Conservation (phyloP, 345 rosid genomes). For the Balakata baccata region DNA sequence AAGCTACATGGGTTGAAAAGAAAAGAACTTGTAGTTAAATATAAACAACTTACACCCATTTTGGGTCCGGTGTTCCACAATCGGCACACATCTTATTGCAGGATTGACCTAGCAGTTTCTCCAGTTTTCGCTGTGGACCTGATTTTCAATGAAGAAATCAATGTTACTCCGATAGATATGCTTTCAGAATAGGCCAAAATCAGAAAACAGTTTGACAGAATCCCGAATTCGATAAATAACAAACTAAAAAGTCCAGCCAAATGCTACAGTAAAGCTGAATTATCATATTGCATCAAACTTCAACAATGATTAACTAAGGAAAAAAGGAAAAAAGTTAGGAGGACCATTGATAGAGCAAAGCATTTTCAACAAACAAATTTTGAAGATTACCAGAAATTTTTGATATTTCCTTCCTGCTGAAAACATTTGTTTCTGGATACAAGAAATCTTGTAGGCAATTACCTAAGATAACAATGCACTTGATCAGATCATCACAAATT, state of each 20-base stretch:
- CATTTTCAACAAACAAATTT: neutral
- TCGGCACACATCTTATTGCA: conserved; percentile 79
- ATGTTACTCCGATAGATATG: neutral
- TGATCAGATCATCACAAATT: conserved; percentile 6
- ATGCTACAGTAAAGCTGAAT: neutral
- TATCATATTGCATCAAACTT: neutral
- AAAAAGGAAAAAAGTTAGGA: neutral
- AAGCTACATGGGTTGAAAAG: neutral
- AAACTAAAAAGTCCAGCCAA: neutral
- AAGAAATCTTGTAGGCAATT: conserved; percentile 60
- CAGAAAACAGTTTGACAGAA: neutral
- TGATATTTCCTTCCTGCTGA: conserved; percentile 30
- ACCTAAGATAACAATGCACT: conserved; percentile 28
- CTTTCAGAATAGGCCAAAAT: neutral
- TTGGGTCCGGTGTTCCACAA: conserved; percentile 91
- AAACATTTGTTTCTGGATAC: conserved; percentile 31
- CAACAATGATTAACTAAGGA: neutral
- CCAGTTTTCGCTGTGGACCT: conserved; percentile 59
- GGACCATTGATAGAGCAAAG: neutral
- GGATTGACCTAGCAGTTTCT: conserved; percentile 46
- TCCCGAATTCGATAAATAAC: neutral
- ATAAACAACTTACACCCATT: conserved; percentile 80
- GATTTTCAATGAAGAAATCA: conserved; percentile 14
- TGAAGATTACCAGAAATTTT: conserved; percentile 47
- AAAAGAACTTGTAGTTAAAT: neutral